Evolutionary conservation across 179 eudicot species (phyloP).

Genomic region (Camellia oleifera): DNA sequence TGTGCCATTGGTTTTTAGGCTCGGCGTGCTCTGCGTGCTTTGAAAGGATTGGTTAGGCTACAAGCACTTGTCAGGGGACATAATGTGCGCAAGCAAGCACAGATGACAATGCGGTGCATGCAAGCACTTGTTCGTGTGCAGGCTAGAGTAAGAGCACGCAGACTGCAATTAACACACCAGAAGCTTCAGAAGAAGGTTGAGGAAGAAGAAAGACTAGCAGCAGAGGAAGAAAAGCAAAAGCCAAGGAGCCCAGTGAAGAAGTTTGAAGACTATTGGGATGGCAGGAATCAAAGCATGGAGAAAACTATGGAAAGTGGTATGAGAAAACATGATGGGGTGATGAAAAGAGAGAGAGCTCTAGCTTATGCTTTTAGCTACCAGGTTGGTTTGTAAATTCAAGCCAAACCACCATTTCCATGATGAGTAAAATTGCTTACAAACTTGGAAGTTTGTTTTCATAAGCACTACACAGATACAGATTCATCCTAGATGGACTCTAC

Average conservation of each 20-base stretch:
- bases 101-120: constrained; percentile 97
- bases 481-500: too few species aligned
- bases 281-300: constrained; percentile 36
- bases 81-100: constrained; percentile 89
- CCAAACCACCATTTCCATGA: too few species aligned
- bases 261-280: constrained; percentile 30
- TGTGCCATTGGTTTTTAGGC: constrained; percentile 45
- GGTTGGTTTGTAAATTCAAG: constrained; percentile 7
- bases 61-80: constrained; percentile 97
- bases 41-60: constrained; percentile 89
- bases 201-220: constrained; percentile 17
- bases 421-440: too few species aligned
- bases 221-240: constrained; percentile 14
- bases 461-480: too few species aligned
- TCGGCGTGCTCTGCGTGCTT: constrained; percentile 83
- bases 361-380: constrained; percentile 58
- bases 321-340: constrained; percentile 51
- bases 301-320: constrained; percentile 32
- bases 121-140: constrained; percentile 93
- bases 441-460: too few species aligned
- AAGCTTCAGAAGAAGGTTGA: constrained; percentile 29
- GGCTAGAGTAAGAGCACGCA: constrained; percentile 75
- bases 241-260: constrained; percentile 32
- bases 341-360: constrained; percentile 70
- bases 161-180: constrained; percentile 51